Conservation (phyloP, 139 green algal genomes). For the Chlorella ohadii region DNA sequence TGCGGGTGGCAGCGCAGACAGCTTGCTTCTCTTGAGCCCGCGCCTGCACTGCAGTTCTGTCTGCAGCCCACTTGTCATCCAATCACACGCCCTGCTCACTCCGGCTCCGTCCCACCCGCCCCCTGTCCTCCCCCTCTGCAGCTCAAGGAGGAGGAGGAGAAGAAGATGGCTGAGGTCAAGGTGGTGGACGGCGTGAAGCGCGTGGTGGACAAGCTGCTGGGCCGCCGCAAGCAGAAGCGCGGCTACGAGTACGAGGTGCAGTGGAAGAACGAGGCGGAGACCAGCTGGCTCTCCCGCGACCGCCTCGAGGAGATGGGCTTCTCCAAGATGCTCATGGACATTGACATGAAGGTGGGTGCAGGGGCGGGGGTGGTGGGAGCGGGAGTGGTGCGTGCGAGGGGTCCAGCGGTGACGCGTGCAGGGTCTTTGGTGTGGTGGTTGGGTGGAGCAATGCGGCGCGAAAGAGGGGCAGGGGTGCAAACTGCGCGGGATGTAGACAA, state of each 20-base stretch:
- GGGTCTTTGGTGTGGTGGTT: too few species aligned
- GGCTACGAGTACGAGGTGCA: conserved; percentile 82
- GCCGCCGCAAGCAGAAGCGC: conserved; percentile 69
- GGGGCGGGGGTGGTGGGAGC: neutral
- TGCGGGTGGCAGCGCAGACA: too few species aligned
- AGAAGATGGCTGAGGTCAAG: conserved; percentile 79
- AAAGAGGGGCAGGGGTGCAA: too few species aligned
- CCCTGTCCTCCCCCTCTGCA: neutral
- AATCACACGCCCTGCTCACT: neutral
- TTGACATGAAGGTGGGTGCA: conserved; percentile 64
- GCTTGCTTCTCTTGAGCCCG: too few species aligned
- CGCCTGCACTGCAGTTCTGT: too few species aligned
- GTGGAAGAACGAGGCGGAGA: conserved; percentile 25
- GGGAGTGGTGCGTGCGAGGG: too few species aligned
- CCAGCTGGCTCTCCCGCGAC: conserved; percentile 73
- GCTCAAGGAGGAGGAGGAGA: conserved; percentile 87
- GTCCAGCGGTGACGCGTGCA: too few species aligned
- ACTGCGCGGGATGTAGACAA: too few species aligned
- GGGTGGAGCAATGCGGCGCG: too few species aligned
- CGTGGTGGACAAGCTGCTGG: conserved; percentile 62
- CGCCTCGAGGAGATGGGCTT: conserved; percentile 89
- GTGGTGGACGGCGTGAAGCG: conserved; percentile 62
- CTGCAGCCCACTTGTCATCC: too few species aligned
- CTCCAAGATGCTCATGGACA: conserved; percentile 89
- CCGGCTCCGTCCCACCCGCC: neutral